Conservation (phyloP, 305 asterid species). For the Plantago rigida region DNA sequence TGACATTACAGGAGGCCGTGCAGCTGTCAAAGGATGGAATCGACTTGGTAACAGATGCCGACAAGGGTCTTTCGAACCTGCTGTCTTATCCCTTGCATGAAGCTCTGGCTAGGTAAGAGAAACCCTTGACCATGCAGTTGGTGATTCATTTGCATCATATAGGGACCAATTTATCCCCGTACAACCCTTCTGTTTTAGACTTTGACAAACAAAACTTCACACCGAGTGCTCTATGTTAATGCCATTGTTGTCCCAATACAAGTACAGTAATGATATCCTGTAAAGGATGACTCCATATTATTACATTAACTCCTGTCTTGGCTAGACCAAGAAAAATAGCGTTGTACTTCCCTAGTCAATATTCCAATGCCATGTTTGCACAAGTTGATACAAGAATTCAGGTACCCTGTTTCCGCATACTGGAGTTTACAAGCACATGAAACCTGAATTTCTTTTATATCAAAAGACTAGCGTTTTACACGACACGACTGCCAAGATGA, state of each 20-base stretch:
- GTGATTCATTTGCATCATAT: too few relatives aligned
- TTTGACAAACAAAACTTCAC: too few relatives aligned
- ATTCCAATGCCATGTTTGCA: neutral
- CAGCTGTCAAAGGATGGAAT: conserved; percentile 74
- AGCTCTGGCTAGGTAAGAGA: conserved; percentile 60
- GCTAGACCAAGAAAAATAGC: too few relatives aligned
- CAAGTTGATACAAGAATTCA: neutral
- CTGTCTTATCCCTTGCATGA: conserved; percentile 67
- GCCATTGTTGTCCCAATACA: too few relatives aligned
- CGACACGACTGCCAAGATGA: neutral
- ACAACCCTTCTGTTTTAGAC: too few relatives aligned
- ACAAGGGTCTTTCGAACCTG: conserved; percentile 49
- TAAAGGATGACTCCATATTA: too few relatives aligned
- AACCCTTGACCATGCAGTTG: conserved; percentile 9
- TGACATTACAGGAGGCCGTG: conserved; percentile 63
- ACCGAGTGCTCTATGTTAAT: too few relatives aligned
- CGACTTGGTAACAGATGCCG: conserved; percentile 75
- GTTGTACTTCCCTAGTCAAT: neutral
- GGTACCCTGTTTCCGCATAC: neutral
- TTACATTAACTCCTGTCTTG: too few relatives aligned
- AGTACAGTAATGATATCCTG: too few relatives aligned
- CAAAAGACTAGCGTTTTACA: neutral
- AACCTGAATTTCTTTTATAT: neutral
- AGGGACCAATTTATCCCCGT: too few relatives aligned
- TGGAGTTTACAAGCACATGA: neutral